These are phyloP conservation scores for Penicillium sp. DNA, from an alignment of 2,329 filamentous ascomycete genomes.

Conservation along the genomic window DNA sequence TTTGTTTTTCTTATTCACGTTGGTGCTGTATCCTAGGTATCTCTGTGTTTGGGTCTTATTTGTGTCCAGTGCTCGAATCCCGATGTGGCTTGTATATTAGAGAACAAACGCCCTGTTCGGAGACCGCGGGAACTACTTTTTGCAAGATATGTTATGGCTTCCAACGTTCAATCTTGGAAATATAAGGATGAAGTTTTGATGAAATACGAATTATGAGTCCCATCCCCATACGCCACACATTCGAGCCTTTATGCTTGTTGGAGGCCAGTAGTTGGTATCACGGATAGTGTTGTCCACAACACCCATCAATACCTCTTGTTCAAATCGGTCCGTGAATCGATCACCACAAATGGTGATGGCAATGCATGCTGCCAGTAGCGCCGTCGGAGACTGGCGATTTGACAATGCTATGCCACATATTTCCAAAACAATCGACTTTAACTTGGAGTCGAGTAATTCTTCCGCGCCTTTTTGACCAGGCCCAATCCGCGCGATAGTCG, in stretches of 20 bases:
- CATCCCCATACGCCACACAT: conserved; percentile 7
- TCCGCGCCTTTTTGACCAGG: conserved; percentile 14
- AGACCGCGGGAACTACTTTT: too few species aligned
- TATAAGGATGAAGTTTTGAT: too few species aligned
- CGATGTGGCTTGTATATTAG: too few species aligned
- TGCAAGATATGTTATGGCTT: background rate
- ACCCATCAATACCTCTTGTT: conserved; percentile 13
- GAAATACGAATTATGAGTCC: background rate
- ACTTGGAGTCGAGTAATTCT: conserved; percentile 8
- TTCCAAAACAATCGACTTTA: conserved; percentile 16
- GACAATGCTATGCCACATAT: conserved; percentile 23
- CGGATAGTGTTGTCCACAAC: conserved; percentile 10
- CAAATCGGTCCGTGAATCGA: conserved; percentile 7
- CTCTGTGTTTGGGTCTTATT: too few species aligned
- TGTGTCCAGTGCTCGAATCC: too few species aligned
- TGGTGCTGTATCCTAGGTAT: background rate
- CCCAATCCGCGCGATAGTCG: conserved; percentile 25
- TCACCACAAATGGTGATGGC: conserved; percentile 15
- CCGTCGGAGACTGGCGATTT: conserved; percentile 19
- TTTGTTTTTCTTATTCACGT: background rate
- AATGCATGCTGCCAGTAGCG: conserved; percentile 17
- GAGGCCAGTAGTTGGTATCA: conserved; percentile 11
- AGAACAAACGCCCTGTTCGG: too few species aligned
- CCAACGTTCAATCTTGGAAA: too few species aligned
- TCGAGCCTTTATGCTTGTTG: conserved; percentile 8